A percentile compares a stretch with the other conserved stretches of the same genome.
Conservation (phyloP, 2,329 filamentous ascomycete genomes). For the Colletotrichum trifolii region DNA sequence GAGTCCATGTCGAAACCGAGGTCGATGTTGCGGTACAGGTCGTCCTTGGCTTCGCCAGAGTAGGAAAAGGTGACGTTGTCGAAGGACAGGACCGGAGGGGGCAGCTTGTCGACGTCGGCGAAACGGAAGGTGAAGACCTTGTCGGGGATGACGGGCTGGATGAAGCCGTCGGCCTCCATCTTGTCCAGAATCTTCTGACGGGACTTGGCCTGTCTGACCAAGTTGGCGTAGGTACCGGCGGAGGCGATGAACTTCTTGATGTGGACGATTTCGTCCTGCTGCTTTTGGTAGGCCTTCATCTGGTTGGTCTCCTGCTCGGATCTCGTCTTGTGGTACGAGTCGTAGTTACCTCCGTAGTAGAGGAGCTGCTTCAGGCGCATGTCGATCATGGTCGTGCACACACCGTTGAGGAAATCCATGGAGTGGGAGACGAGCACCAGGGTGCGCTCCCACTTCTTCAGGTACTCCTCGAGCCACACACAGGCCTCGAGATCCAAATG, state of each 20-base stretch:
- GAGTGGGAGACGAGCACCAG: slow-evolving; percentile 97
- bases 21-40: slow-evolving; percentile 95
- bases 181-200: slow-evolving; percentile 99
- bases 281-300: slow-evolving; percentile 98
- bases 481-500: slow-evolving; percentile 99
- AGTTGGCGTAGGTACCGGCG: slow-evolving; percentile 99
- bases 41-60: slow-evolving; percentile 88
- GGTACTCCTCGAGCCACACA: slow-evolving; percentile 99
- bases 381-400: slow-evolving; percentile 98
- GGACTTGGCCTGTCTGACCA: slow-evolving; percentile 98
- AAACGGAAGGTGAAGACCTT: slow-evolving; percentile 97
- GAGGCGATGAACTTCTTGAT: slow-evolving; percentile 99
- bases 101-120: slow-evolving; percentile 98
- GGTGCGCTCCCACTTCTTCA: slow-evolving; percentile 99
- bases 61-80: slow-evolving; percentile 99
- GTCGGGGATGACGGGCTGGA: slow-evolving; percentile 88
- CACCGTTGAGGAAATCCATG: slow-evolving; percentile 99
- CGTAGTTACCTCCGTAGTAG: slow-evolving; percentile 99
- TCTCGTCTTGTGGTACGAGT: slow-evolving; percentile 95
- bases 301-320: slow-evolving; percentile 96
- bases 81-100: slow-evolving; percentile 94
- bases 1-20: slow-evolving; percentile 99
- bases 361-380: slow-evolving; percentile 90
- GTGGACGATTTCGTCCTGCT: slow-evolving; percentile 98
- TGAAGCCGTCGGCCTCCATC: slow-evolving; percentile 99